Base-by-base conservation (phyloP, 345 rosid species). In the Theobroma cacao region DNA sequence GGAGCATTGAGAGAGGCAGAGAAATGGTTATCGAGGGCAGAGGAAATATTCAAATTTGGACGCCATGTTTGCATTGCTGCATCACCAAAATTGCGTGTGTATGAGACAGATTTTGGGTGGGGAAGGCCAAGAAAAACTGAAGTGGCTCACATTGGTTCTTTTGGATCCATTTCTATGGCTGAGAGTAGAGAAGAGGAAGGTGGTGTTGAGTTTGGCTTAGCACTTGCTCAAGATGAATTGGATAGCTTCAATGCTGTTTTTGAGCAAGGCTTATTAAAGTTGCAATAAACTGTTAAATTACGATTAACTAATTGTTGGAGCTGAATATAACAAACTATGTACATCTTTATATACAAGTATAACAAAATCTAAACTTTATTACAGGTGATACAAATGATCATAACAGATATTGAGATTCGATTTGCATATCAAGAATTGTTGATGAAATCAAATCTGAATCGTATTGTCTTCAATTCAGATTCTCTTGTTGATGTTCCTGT, bases 71-170 rank as follows among this genome's bases (percentile, higher is more conserved):
- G 24, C 2, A 6, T 50, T 6, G 75, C 58, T 30, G 75, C 59
- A 48, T 47, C 75, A 22, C 88, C 89, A 0, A 88, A 82, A 40
- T 52, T 87, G 79, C 72, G 62, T 38, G 63, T 89, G 10, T 85
- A 87, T 3, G 75, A 52, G 26, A 77, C 82, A 14, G 85, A 87
- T 76, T 89, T 87, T 24, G 91, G 91, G 55, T 85, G 87, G 88
- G 87, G 90, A 1, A 76, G 84, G 75, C 87, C 90, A 0, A 62
- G 13, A 75, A 87, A 84, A 75, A 81, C 79, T n/a, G 90, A 87
- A 64, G 87, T 84, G 53, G 53, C 78, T 20, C 79, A 87, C 26
- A 82, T 82, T 28, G 87, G 85, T 48, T 22, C 40, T 34, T 72
- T 2, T 18, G 66, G 60, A 10, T 80, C 74, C 0, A 31, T 85